Evolutionary conservation across 2,329 filamentous ascomycete species (phyloP), one percentile per base, ranked within the genome.

Genomic region (Penicillium palitans): DNA sequence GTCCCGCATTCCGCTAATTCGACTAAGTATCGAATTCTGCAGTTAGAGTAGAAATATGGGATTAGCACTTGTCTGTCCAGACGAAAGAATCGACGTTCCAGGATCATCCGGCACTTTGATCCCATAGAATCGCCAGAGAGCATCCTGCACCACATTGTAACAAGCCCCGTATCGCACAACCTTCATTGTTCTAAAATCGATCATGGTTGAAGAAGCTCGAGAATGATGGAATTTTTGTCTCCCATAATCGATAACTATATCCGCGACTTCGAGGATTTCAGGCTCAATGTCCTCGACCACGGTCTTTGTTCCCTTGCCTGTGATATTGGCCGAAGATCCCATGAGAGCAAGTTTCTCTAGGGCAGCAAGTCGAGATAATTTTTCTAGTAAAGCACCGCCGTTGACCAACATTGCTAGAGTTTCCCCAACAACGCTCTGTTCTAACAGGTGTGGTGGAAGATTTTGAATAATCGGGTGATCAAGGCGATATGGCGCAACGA

Each of bases 181-280:
- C 8, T 57, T 55, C 39, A 65, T 63, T 15, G 62, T 58, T 45
- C 59, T 49, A 41, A 73, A 69, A 50, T 73, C 62, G 39, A 72
- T 63, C 58, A 72, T 72, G 5, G 68, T 71, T 17, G 68, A 71
- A 24, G 67, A 65, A 13, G 62, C 55, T 9, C 70, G 59, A 21
- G 69, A 68, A 17, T 62, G 24, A n/a, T 59, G 49, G 48, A 62
- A 72, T 40, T 67, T 65, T 41, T 66, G 63, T 39, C 64, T 54
- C 9, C 73, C 71, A 51, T 74, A 72, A 47, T 75, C 67, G 13
- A 75, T 58, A 7, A 72, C 62, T 4, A 75, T 61, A 63, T 74
- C 66, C 2, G 70, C 72, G 1, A 64, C 64, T 7, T 54, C 58
- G 3, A 51, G 31, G 39, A 74, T 65, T 39, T 74, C 71, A 2